phyloP scores from a whole-genome alignment of 1,139 yeast genomes.

The Blastobotrys elegans region DNA sequence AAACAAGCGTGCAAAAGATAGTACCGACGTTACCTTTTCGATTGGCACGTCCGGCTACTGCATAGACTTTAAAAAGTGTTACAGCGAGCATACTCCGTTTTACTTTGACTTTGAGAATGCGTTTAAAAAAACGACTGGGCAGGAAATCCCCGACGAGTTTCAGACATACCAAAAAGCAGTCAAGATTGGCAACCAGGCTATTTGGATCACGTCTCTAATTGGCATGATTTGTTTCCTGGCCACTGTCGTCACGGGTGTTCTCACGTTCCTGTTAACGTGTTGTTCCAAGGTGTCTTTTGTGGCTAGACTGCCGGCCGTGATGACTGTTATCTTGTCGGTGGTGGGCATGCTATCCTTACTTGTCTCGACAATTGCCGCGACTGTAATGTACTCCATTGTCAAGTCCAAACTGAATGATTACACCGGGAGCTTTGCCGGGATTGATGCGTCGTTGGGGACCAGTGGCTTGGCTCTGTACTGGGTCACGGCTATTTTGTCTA shows the following conservation, averaged over 20 bases:
- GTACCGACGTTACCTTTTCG: slow-evolving; percentile 3
- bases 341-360: slow-evolving; percentile 1
- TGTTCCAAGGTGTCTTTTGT: slow-evolving; percentile 10
- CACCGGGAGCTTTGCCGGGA: slow-evolving; percentile 2
- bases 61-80: slow-evolving; percentile 9
- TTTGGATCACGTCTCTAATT: slow-evolving; percentile 11
- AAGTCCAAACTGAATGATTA: slow-evolving; percentile 12
- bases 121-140: slow-evolving; percentile 3
- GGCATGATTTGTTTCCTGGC: neutral
- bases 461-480: slow-evolving; percentile 11
- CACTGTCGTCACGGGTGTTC: slow-evolving; percentile 3
- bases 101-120: slow-evolving; percentile 12
- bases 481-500: neutral
- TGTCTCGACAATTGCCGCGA: slow-evolving; percentile 7
- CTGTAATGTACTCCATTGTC: slow-evolving; percentile 10
- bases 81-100: slow-evolving; percentile 10
- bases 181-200: slow-evolving; percentile 8
- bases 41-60: slow-evolving; percentile 13
- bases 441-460: slow-evolving; percentile 7
- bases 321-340: neutral
- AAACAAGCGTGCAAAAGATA: neutral
- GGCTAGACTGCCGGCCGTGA: slow-evolving; percentile 9
- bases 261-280: slow-evolving; percentile 8
- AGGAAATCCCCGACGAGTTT: slow-evolving; percentile 8
- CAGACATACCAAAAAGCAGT: slow-evolving; percentile 5